Percentiles rank a stretch among this genome's conserved stretches.
Evolutionary conservation across 1,284 basidiomycete genomes (phyloP).

Genomic region (Apiotrichum porosum): DNA sequence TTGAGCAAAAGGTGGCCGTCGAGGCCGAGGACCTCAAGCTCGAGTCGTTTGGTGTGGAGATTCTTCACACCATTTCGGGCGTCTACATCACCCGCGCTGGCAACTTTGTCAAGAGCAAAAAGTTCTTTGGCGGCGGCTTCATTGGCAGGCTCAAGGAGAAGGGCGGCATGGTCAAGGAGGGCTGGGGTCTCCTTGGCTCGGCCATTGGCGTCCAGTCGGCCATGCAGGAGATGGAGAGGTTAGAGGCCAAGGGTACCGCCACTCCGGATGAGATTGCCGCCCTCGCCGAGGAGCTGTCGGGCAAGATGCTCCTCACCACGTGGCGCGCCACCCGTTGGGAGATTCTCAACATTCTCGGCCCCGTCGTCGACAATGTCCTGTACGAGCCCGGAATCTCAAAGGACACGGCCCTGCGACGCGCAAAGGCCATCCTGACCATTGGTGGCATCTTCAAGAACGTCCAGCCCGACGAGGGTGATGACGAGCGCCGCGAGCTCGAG

Average conservation of each 20-base stretch:
- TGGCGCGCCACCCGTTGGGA: constrained; percentile 93
- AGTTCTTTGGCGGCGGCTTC: constrained; percentile 76
- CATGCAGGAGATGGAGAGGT: constrained; percentile 81
- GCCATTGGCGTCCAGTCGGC: constrained; percentile 66
- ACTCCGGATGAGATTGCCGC: constrained; percentile 76
- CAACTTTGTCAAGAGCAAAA: constrained; percentile 84
- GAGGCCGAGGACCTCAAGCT: constrained; percentile 97
- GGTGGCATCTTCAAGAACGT: constrained; percentile 82
- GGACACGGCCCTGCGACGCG: constrained; percentile 65
- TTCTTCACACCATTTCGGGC: constrained; percentile 67
- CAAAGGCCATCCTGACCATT: constrained; percentile 77
- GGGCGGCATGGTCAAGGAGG: constrained; percentile 84
- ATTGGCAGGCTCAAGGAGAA: constrained; percentile 94
- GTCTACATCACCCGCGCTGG: constrained; percentile 92
- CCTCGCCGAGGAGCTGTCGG: constrained; percentile 89
- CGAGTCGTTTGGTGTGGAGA: constrained; percentile 97
- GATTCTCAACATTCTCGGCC: constrained; percentile 62
- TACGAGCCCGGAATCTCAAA: constrained; percentile 71
- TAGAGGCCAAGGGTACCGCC: constrained; percentile 78
- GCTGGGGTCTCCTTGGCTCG: constrained; percentile 87
- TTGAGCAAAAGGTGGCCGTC: constrained; percentile 68
- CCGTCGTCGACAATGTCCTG: constrained; percentile 75
- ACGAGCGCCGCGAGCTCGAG: constrained; percentile 86
- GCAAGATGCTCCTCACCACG: constrained; percentile 90
- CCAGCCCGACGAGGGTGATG: constrained; percentile 78